Evolutionary conservation across 2,329 filamentous ascomycete genomes (phyloP).

Genomic region (Ceratocystis colombiana): DNA sequence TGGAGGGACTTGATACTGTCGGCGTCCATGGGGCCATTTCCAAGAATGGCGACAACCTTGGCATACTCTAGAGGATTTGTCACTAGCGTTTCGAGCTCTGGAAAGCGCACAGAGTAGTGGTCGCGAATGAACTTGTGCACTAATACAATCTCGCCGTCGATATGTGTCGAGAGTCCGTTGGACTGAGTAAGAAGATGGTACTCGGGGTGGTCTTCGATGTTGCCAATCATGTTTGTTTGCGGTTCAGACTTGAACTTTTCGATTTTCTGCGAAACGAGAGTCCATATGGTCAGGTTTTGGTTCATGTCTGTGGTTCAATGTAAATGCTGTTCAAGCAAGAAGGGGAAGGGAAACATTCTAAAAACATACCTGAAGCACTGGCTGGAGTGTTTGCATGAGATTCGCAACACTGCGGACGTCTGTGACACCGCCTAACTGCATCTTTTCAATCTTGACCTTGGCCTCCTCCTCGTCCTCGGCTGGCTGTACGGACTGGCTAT

Average conservation of each 20-base stretch:
- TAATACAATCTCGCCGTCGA: slow-evolving; percentile 82
- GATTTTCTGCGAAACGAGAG: slow-evolving; percentile 57
- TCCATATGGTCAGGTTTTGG: slow-evolving; percentile 36
- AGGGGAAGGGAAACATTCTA: not conserved
- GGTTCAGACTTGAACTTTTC: slow-evolving; percentile 61
- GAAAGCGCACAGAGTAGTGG: slow-evolving; percentile 88
- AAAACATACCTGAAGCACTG: slow-evolving; percentile 66
- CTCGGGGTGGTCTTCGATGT: slow-evolving; percentile 84
- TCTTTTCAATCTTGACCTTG: slow-evolving; percentile 70
- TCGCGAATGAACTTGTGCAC: slow-evolving; percentile 96
- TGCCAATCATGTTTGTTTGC: slow-evolving; percentile 58
- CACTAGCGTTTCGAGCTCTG: slow-evolving; percentile 80
- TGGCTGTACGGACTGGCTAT: slow-evolving; percentile 38
- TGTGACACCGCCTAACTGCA: slow-evolving; percentile 61
- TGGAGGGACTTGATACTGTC: slow-evolving; percentile 72
- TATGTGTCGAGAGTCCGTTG: slow-evolving; percentile 80
- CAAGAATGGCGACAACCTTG: slow-evolving; percentile 84
- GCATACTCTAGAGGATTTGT: slow-evolving; percentile 91
- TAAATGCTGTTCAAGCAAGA: slow-evolving; percentile 44
- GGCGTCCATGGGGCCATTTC: slow-evolving; percentile 78
- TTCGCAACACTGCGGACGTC: slow-evolving; percentile 71
- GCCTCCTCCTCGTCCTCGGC: slow-evolving; percentile 57
- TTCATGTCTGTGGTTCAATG: slow-evolving; percentile 61
- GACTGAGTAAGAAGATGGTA: slow-evolving; percentile 82
- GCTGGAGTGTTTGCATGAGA: slow-evolving; percentile 71